Conservation (phyloP, 2,329 filamentous ascomycete species). For the Hypoxylon sp. region DNA sequence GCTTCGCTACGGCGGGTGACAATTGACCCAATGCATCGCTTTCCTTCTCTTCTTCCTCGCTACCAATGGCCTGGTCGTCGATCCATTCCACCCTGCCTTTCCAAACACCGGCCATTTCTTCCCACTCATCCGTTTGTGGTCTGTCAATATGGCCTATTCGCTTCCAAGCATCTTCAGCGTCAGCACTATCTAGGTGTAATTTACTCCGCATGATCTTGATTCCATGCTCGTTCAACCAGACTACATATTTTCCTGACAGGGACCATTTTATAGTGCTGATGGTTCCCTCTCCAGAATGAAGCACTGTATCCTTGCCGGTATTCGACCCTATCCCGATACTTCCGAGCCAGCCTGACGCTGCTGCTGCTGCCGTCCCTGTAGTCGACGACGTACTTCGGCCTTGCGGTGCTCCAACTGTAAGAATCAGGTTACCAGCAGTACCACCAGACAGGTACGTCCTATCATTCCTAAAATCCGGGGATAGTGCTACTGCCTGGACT, state of each 20-base stretch:
- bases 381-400: conserved; percentile 92
- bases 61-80: conserved; percentile 84
- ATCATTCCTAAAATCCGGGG: conserved; percentile 93
- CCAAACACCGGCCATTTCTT: conserved; percentile 97
- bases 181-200: conserved; percentile 80
- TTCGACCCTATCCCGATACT: conserved; percentile 85
- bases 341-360: conserved; percentile 92
- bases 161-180: conserved; percentile 91
- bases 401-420: conserved; percentile 84
- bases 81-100: conserved; percentile 95
- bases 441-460: conserved; percentile 92
- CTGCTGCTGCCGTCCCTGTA: conserved; percentile 83
- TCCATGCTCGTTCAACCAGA: conserved; percentile 96
- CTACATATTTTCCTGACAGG: conserved; percentile 89
- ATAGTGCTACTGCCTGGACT: conserved; percentile 92
- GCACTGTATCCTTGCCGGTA: conserved; percentile 84
- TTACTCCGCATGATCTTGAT: conserved; percentile 98
- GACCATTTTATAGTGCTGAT: conserved; percentile 97
- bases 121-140: conserved; percentile 89
- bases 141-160: conserved; percentile 92
- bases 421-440: conserved; percentile 85
- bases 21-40: conserved; percentile 53
- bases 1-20: conserved; percentile 64
- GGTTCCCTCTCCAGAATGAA: conserved; percentile 92
- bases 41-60: conserved; percentile 71